Base-by-base conservation (phyloP, 164 flowering plant species). In the Annona cherimola region DNA sequence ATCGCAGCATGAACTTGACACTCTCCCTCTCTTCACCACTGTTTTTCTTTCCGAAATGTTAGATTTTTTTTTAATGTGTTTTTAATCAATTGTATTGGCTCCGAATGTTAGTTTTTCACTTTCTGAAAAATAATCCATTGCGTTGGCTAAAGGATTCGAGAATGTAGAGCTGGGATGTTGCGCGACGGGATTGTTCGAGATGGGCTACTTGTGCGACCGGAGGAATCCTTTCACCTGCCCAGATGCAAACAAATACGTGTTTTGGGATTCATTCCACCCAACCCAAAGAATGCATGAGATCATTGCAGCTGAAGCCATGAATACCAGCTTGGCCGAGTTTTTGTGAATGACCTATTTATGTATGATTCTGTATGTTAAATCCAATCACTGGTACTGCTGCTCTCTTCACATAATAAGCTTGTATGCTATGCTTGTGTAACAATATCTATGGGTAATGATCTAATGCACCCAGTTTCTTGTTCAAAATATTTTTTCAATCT, bases 181-280 rank as follows among this genome's bases (percentile, higher is more conserved):
- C 35, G 86, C 80, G 0, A 74, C 85, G 2, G 88, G 88, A 44
- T 65, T 45, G 67, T 71, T 80, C 39, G 88, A 85, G 81, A 73
- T 82, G 78, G 73, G 86, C 16, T 78, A 70, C 41, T 12, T 74
- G 19, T 85, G 88, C 65, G 66, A 72, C 61, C 66, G 40, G 19
- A 19, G 18, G 18, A 75, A 69, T 46, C 82, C 81, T 0, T 75
- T 79, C 45, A 82, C 86, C 0, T 86, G 87, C 70, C 16, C 50
- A 6, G 79, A 86, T 61, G 85, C 87, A n/a, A 80, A 9, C 69
- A 80, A 74, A 59, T 80, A 76, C 16, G 74, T 73, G 42, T 83
- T 80, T 70, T 83, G 89, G 87, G 89, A 84, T 65, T 67, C 87
- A 7, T 77, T 82, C 44, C 88, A 86, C 68, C 83, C 85, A 1